Base-by-base conservation (phyloP, 257 asterid genomes). In the Anisodus tanguticus region DNA sequence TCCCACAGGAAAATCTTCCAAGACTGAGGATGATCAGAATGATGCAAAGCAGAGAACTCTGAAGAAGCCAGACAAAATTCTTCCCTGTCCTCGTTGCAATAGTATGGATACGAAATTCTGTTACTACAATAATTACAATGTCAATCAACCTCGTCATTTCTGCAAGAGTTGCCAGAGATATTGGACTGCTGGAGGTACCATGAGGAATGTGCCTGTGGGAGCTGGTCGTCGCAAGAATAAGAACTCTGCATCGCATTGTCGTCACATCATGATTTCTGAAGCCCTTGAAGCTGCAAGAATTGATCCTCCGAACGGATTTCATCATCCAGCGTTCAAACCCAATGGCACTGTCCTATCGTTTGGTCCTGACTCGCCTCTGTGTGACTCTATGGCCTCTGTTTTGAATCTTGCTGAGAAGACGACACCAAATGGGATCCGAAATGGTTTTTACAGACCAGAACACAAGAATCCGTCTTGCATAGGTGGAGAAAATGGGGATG, bases 131-230 rank as follows among this genome's bases (percentile, higher is more conserved):
- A 95, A 95, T 87, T 95, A 95, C 92, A 95, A 95, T 31, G 83
- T 92, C 45, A 93, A 90, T 64, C 98, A 95, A 81, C 98, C 98
- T 66, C 98, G 98, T 4, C 95, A 95, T 87, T 94, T 94, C 82
- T 95, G 98, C 90, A 95, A 92, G 95, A 92, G 93, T 84, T 95
- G 98, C 81, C 98, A 95, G 84, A 90, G 98, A 89, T 95, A 95
- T 69, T 95, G 98, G 98, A 95, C 98, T 0, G 98, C 97, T 39
- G 98, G 98, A 4, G 98, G 98, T 86, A 93, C 95, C 9, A 93
- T 95, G 97, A 94, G 98, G 91, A 95, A 94, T 45, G 95, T 95
- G 35, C 98, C 98, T 0, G 97, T 95, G 45, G 98, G 98, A 51
- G 97, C 98, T 8, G 98, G 98, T 49, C 91, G 97, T 2, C 88